A percentile compares a stretch with the other conserved stretches of the same genome.
Evolutionary conservation across 2,329 filamentous ascomycete genomes (phyloP).

Genomic region (Fusarium subglutinans): DNA sequence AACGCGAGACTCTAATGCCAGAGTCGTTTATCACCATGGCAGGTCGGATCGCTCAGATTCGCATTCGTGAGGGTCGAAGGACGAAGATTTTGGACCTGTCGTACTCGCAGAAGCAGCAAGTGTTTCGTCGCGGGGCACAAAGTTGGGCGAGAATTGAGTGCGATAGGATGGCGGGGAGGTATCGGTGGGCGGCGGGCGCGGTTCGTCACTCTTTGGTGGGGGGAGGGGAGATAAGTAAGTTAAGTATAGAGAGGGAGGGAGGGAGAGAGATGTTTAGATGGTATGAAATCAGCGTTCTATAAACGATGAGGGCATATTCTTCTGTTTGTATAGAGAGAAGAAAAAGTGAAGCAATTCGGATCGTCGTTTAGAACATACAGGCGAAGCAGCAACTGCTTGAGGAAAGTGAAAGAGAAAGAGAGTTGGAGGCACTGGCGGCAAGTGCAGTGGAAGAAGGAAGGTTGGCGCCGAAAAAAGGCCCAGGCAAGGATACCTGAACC

Average conservation of each 20-base stretch:
- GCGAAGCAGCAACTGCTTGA: slow-evolving; percentile 42
- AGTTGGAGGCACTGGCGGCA: slow-evolving; percentile 31
- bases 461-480: slow-evolving; percentile 36
- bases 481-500: slow-evolving; percentile 26
- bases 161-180: slow-evolving; percentile 39
- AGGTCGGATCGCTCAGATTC: slow-evolving; percentile 19
- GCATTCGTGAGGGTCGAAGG: slow-evolving; percentile 9
- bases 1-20: slow-evolving; percentile 49
- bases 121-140: slow-evolving; percentile 41
- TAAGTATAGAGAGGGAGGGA: neutral
- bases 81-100: slow-evolving; percentile 4
- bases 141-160: slow-evolving; percentile 34
- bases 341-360: slow-evolving; percentile 45
- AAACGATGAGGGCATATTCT: slow-evolving; percentile 44
- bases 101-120: slow-evolving; percentile 17
- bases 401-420: slow-evolving; percentile 39
- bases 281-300: slow-evolving; percentile 39
- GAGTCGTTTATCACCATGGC: slow-evolving; percentile 55
- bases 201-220: slow-evolving; percentile 40
- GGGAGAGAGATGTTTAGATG: slow-evolving; percentile 26
- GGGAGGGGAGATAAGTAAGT: slow-evolving; percentile 20
- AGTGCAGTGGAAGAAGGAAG: slow-evolving; percentile 33
- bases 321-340: slow-evolving; percentile 19
- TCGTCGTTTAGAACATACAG: slow-evolving; percentile 42
- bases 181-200: slow-evolving; percentile 33